These are phyloP conservation scores for Lumnitzera racemosa DNA, from an alignment of 345 rosid species.

Conservation along the genomic window DNA sequence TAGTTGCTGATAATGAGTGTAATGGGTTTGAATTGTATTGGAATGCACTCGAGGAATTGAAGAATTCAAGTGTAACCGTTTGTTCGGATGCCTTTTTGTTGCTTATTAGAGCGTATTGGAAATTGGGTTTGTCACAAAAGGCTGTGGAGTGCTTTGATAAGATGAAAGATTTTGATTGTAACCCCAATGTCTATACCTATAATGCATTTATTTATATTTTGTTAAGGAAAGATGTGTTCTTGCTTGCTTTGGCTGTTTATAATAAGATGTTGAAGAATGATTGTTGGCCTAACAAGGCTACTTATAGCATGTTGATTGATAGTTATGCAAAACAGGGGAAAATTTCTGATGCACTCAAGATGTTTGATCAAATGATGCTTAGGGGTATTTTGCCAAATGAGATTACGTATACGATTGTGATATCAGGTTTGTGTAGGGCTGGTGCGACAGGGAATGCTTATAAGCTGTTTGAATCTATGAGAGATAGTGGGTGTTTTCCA, in stretches of 20 bases:
- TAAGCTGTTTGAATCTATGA: constrained; percentile 63
- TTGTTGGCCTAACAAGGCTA: constrained; percentile 42
- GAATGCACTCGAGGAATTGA: constrained; percentile 53
- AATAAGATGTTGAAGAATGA: constrained; percentile 59
- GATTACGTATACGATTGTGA: constrained; percentile 37
- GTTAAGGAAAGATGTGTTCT: constrained; percentile 30
- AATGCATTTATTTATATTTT: constrained; percentile 41
- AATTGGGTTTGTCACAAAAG: constrained; percentile 47
- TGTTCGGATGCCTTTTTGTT: constrained; percentile 44
- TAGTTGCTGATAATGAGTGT: constrained; percentile 27
- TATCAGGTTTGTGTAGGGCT: constrained; percentile 62
- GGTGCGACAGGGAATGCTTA: constrained; percentile 45
- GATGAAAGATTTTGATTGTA: constrained; percentile 63
- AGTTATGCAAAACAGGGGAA: constrained; percentile 53
- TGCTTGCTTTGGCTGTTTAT: constrained; percentile 58
- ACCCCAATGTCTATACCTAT: constrained; percentile 59
- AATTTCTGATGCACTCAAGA: constrained; percentile 44
- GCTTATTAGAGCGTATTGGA: constrained; percentile 50
- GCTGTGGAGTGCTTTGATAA: constrained; percentile 64
- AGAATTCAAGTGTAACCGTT: constrained; percentile 22
- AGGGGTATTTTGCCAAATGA: constrained; percentile 49
- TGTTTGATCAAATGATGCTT: constrained; percentile 71
- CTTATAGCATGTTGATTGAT: constrained; percentile 55
- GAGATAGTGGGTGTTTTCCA: constrained; percentile 39
- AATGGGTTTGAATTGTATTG: constrained; percentile 44